Evolutionary conservation across 2,329 filamentous ascomycete genomes (phyloP), one percentile per base, ranked within the genome.

Genomic region (Penicillium sp.): DNA sequence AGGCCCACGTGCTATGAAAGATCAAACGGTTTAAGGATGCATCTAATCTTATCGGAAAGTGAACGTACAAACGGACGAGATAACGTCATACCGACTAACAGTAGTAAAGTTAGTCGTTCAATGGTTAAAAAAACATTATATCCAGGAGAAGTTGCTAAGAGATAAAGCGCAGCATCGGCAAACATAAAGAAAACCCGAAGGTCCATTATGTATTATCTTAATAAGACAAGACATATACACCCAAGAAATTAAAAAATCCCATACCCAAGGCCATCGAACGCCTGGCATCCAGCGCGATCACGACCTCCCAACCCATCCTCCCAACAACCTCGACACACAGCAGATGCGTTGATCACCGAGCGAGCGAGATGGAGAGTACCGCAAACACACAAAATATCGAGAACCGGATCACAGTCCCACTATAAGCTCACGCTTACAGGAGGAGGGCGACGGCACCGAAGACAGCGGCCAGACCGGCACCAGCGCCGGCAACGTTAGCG

Each of bases 391-490:
- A 22, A 14, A 26, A 16, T 31, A 10, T 39, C 33, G 29, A 39
- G 11, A 19, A 48, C n/a, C 13, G 19, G 37, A 11, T 41, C 33
- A 13, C 29, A 26, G 13, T 50, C 48, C 35, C 33, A 16, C 24
- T 24, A 35, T 24, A 55, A 52, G 50, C 58, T 50, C 53, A 47
- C 47, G 49, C 63, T 76, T 79, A 80, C 68, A 80, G 69, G 55
- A 80, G 63, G 67, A 72, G 74, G 67, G 78, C 79, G 62, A 75
- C 79, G 62, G 81, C 74, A 74, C 79, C 82, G 68, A 82, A 75
- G 64, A 84, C 72, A 69, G 79, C 81, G 57, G 80, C 78, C 60
- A 85, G 74, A 66, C 79, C 80, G 57, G 78, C 80, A 68, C 80
- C 80, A 41, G 77, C 77, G 55, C 76, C 77, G 46, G 74, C 74